phyloP scores from a whole-genome alignment of 306 rosid species.

The Luffa acutangula region DNA sequence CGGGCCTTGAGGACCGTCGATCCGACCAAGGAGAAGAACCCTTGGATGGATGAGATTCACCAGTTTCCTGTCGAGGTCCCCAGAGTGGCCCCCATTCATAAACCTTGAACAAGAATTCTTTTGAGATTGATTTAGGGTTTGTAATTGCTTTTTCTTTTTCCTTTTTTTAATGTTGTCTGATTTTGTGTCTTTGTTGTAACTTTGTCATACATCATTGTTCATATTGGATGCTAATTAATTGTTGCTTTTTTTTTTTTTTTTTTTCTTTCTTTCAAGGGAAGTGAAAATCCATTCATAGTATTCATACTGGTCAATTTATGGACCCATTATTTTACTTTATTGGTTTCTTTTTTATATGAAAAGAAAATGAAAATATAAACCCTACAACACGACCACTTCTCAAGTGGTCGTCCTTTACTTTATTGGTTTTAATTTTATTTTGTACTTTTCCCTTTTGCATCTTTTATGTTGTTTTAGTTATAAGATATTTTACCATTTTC shows the following conservation, averaged over 20 bases:
- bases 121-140: not conserved
- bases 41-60: constrained; percentile 83
- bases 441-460: not conserved
- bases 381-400: too few relatives aligned
- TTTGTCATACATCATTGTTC: not conserved
- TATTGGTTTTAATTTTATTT: not conserved
- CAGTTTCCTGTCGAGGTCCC: constrained; percentile 73
- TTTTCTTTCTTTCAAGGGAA: too few relatives aligned
- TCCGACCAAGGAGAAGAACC: constrained; percentile 58
- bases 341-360: not conserved
- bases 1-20: constrained; percentile 48
- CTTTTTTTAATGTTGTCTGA: not conserved
- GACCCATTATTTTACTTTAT: not conserved
- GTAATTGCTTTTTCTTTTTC: not conserved
- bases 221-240: not conserved
- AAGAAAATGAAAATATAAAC: too few relatives aligned
- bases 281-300: not conserved
- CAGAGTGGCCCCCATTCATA: constrained; percentile 26
- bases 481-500: too few relatives aligned
- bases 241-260: not conserved
- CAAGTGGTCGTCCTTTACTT: not conserved
- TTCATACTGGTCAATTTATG: not conserved
- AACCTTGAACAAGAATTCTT: not conserved
- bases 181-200: not conserved
- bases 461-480: too few relatives aligned